Evolutionary conservation across 2,329 filamentous ascomycete species (phyloP), one percentile per base, ranked within the genome.

Genomic region (Samsoniella hepiali): DNA sequence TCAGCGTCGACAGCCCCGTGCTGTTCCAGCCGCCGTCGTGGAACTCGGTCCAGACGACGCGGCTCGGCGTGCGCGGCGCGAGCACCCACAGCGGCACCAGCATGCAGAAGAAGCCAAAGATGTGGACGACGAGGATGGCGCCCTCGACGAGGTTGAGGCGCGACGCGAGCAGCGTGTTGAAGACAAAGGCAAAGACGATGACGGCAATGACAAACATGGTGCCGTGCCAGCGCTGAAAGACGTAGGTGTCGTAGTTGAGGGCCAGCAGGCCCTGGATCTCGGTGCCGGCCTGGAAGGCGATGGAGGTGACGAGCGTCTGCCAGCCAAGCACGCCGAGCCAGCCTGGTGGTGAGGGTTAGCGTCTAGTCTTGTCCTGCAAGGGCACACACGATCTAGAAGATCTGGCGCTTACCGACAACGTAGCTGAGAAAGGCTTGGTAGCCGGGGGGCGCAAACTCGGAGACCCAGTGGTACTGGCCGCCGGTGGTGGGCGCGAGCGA

Each of bases 381-480:
- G 7, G 38, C 3, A 13, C 34, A 11, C 34, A 13, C 13, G 9
- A 40, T 40, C 38, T 15, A 29, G 13, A 38, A n/a, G 2, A 38
- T 10, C 7, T 8, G 15, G 29, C 22, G 10, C 51, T 27, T 36
- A 57, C 60, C 61, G 68, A 65, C 63, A 10, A 79, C 68, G 68
- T 84, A 86, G 62, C 79, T 82, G 1, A 84, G 70, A 40, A 79
- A 76, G 59, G 79, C 81, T 68, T 84, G 81, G 53, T 76, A 75
- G 56, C 71, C 71, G 1, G 68, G 69, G 0, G 80, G 77, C 1
- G 79, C 76, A 66, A 82, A 82, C 60, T 82, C 80, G 1, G 77
- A 82, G 2, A 82, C 80, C 81, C 81, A 83, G 67, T 82, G 80
- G 64, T 83, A 84, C 67, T 84, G 81, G 3, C 82, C 82, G 17